Conservation (phyloP, 768 basidiomycete genomes). For the Tremella yokohamensis region DNA sequence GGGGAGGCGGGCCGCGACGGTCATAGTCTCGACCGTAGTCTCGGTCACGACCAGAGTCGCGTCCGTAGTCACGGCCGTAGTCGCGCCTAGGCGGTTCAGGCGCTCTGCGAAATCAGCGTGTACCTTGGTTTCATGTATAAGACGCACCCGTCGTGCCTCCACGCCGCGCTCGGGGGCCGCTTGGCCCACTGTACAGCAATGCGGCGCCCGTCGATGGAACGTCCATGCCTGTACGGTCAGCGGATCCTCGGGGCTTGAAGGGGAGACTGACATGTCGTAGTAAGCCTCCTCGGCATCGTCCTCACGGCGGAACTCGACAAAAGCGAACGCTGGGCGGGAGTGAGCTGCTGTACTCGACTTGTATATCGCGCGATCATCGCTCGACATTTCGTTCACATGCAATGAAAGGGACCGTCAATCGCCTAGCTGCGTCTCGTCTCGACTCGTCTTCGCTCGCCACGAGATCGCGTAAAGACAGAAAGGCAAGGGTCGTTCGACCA, state of each 20-base stretch:
- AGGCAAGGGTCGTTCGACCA: background rate
- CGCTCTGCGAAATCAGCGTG: background rate
- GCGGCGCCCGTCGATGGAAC: slow-evolving; percentile 68
- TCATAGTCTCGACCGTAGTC: slow-evolving; percentile 55
- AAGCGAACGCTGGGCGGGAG: slow-evolving; percentile 64
- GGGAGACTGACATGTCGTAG: slow-evolving; percentile 68
- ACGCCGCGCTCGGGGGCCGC: slow-evolving; percentile 75
- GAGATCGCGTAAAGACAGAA: background rate
- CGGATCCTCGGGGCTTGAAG: background rate
- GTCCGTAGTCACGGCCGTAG: background rate
- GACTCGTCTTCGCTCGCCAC: background rate
- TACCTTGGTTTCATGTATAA: slow-evolving; percentile 51
- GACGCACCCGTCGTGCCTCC: slow-evolving; percentile 64
- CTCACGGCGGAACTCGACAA: slow-evolving; percentile 74
- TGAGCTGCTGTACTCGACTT: background rate
- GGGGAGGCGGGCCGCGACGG: slow-evolving; percentile 54
- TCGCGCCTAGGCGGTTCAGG: background rate
- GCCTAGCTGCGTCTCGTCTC: slow-evolving; percentile 3
- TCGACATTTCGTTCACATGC: background rate
- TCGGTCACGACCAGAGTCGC: slow-evolving; percentile 11
- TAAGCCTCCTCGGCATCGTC: slow-evolving; percentile 80
- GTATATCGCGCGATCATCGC: slow-evolving; percentile 8
- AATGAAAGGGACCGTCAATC: background rate
- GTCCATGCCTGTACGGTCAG: slow-evolving; percentile 63
- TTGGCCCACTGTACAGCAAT: slow-evolving; percentile 69